These are phyloP conservation scores for Phytopythium helicoides DNA, from an alignment of 352 stramenopile species.

Conservation along the genomic window DNA sequence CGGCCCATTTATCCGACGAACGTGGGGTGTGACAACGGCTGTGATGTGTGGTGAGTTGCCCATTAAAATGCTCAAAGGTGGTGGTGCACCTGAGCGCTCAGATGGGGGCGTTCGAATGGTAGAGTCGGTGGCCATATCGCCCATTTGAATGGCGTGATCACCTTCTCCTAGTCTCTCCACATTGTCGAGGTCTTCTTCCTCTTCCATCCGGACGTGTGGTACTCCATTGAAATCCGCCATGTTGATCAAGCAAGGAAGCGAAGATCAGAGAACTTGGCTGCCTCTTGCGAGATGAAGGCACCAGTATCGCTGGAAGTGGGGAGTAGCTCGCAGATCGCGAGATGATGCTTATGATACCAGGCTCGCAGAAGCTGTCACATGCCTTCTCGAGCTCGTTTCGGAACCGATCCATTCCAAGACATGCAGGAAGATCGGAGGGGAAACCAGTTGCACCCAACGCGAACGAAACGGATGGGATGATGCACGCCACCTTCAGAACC, in stretches of 20 bases:
- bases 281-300: background rate
- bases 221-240: slow-evolving; percentile 6
- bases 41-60: background rate
- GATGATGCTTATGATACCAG: background rate
- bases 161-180: background rate
- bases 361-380: too few relatives aligned
- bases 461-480: slow-evolving; percentile 2
- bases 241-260: background rate
- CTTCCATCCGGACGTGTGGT: slow-evolving; percentile 5
- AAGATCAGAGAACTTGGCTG: background rate
- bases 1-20: background rate
- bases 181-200: slow-evolving; percentile 2
- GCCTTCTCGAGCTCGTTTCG: too few relatives aligned
- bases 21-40: background rate
- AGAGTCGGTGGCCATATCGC: background rate
- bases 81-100: background rate
- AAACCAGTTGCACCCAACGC: background rate
- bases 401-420: background rate
- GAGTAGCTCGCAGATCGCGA: background rate
- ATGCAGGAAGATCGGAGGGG: background rate
- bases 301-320: background rate
- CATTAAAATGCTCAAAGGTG: slow-evolving; percentile 1
- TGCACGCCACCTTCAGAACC: background rate
- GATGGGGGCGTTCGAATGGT: slow-evolving; percentile 3
- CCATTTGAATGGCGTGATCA: background rate